These are phyloP conservation scores for Kokia cookei DNA, from an alignment of 441 rosid genomes.

Conservation along the genomic window DNA sequence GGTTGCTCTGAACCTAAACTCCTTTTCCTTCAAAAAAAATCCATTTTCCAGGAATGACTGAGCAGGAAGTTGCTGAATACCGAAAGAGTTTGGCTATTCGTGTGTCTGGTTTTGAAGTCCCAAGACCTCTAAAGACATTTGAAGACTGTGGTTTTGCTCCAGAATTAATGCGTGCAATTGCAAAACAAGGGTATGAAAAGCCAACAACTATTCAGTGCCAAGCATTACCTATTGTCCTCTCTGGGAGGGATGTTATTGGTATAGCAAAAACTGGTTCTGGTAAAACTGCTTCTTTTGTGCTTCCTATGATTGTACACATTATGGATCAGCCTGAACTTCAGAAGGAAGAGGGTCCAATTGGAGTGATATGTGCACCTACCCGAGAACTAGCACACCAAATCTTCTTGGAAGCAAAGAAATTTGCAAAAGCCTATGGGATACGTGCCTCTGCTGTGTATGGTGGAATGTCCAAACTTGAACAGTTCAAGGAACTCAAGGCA, in stretches of 20 bases:
- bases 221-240: background rate
- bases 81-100: background rate
- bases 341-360: background rate
- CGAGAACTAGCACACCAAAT: background rate
- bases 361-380: background rate
- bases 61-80: background rate
- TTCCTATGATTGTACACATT: background rate
- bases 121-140: background rate
- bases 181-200: conserved; percentile 3
- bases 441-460: background rate
- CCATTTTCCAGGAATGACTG: background rate
- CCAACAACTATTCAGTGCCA: background rate
- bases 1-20: background rate
- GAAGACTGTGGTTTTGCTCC: background rate
- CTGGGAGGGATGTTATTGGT: conserved; percentile 2
- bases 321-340: conserved; percentile 2
- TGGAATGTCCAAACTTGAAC: conserved; percentile 2
- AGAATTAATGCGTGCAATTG: background rate
- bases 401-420: background rate
- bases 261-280: conserved; percentile 2
- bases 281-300: background rate
- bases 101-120: background rate
- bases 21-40: background rate
- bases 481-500: background rate
- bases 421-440: background rate